Evolutionary conservation across 1,284 basidiomycete genomes (phyloP), one percentile per base, ranked within the genome.

Genomic region (Anthracocystis setariae): DNA sequence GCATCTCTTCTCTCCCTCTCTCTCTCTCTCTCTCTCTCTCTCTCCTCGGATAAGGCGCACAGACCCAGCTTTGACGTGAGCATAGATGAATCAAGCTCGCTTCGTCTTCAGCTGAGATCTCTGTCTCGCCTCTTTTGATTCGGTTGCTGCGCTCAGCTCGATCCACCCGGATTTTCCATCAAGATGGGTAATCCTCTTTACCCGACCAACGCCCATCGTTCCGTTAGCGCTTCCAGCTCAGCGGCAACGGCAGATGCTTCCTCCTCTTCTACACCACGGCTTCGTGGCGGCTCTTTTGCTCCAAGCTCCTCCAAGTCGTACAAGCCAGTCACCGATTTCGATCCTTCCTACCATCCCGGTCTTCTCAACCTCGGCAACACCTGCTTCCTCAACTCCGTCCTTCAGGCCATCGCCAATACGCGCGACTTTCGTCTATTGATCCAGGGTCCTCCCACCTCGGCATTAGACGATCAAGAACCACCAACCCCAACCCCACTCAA

Each of bases 361-460:
- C 86, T 93, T 33, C 83, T 90, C 71, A 93, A 93, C 82, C 90
- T 93, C 85, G 91, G 91, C 43, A 94, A 94, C 84, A 93, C 92
- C 0, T 94, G 92, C 84, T 94, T 93, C 84, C 91, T 94, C 88
- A 94, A 94, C 84, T 92, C 91, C 18, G 91, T 92, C 20, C 85
- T 94, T 35, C 92, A 89, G 80, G 86, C 87, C 32, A 89, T 90
- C 3, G 90, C 90, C 2, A 86, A 85, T 18, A 85, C 89, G 33
- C 83, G 90, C 23, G 86, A 87, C 37, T 87, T 88, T 76, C 86
- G 90, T 24, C 86, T 88, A 3, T 86, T 86, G 70, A 89, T 89
- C 74, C 84, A 86, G 23, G 69, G 69, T 5, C 60, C 68, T 15
- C 48, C 67, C 8, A 3, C 37, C 20, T 42, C 53, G 7, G 39